Evolutionary conservation across 2,329 filamentous ascomycete genomes (phyloP).

Genomic region (Lecanoromycetidae sp.): DNA sequence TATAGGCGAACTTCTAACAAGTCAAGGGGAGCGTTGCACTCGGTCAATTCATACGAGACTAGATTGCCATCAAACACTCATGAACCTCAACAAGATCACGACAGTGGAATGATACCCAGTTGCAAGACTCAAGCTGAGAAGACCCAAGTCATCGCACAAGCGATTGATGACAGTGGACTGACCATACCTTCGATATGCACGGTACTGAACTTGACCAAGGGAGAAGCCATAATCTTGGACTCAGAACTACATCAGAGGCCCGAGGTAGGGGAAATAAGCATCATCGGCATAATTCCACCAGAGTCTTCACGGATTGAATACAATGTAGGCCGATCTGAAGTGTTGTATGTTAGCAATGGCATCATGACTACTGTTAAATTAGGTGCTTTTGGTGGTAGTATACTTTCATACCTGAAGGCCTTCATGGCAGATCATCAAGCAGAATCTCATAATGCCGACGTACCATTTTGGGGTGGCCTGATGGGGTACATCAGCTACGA

Average conservation of each 20-base stretch:
- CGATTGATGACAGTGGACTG: neutral
- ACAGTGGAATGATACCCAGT: too few species aligned
- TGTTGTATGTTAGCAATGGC: neutral
- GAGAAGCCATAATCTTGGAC: constrained; percentile 48
- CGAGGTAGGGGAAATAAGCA: constrained; percentile 54
- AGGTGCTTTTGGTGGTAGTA: neutral
- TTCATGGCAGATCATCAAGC: constrained; percentile 32
- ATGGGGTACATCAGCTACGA: constrained; percentile 81
- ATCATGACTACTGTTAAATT: neutral
- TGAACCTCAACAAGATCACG: too few species aligned
- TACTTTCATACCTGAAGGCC: constrained; percentile 25
- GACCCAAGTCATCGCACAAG: neutral
- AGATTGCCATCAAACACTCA: too few species aligned
- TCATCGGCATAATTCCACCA: constrained; percentile 55
- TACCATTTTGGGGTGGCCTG: constrained; percentile 67
- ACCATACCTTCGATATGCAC: constrained; percentile 41
- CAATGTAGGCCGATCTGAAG: constrained; percentile 27
- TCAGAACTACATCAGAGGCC: constrained; percentile 31
- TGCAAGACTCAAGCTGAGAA: too few species aligned
- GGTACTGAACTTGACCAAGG: constrained; percentile 29
- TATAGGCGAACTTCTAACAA: too few species aligned
- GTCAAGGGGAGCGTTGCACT: too few species aligned
- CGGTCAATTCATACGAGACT: too few species aligned
- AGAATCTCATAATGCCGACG: constrained; percentile 23
- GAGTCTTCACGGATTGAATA: constrained; percentile 48